Conservation (phyloP, 2,329 filamentous ascomycete genomes). For the Penicillium brevicompactum region DNA sequence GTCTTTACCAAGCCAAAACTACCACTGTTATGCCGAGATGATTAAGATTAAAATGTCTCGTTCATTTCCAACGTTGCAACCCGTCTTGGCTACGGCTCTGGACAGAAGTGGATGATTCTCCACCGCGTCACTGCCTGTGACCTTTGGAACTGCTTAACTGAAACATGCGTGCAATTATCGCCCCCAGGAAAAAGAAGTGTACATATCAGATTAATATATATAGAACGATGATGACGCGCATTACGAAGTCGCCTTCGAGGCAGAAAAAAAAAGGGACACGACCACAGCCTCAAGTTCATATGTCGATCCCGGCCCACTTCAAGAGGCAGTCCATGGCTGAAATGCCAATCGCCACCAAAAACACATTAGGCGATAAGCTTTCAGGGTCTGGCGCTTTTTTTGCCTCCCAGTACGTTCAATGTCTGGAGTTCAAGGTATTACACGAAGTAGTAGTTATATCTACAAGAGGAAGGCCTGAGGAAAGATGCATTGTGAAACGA, state of each 20-base stretch:
- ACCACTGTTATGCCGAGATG: neutral
- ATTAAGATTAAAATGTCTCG: neutral
- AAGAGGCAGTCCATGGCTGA: constrained; percentile 9
- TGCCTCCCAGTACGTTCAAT: neutral
- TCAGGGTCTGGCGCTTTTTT: constrained; percentile 7
- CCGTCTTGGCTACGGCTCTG: neutral
- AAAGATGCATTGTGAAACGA: neutral
- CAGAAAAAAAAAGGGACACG: neutral
- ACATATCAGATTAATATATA: constrained; percentile 16
- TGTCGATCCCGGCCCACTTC: constrained; percentile 24
- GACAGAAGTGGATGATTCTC: constrained; percentile 2
- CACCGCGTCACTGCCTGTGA: neutral
- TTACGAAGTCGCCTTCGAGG: constrained; percentile 20
- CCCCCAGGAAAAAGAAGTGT: constrained; percentile 2
- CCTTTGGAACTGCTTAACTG: neutral
- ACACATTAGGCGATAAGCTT: constrained; percentile 16
- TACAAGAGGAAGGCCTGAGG: neutral
- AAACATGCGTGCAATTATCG: neutral
- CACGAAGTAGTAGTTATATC: too few relatives aligned
- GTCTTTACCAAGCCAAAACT: neutral
- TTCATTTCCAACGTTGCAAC: neutral
- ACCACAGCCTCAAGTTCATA: constrained; percentile 8
- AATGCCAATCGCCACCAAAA: constrained; percentile 13
- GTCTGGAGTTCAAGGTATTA: neutral
- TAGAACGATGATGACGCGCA: constrained; percentile 15